Conservation (phyloP, 1,284 basidiomycete species). For the Peniophora sp. region DNA sequence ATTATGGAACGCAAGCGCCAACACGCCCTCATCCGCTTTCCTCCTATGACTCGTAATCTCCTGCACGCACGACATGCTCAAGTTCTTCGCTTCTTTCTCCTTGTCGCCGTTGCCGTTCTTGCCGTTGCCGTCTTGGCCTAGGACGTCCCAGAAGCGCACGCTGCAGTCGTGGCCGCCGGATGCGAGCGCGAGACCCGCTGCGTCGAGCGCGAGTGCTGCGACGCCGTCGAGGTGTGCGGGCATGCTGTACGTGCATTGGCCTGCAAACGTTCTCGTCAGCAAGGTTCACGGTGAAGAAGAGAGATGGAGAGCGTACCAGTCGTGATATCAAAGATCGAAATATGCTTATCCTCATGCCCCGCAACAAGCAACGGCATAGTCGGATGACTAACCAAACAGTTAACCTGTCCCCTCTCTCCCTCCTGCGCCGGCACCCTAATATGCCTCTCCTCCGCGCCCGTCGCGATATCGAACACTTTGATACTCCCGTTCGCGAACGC, state of each 20-base stretch:
- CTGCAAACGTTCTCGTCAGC: slow-evolving; percentile 25
- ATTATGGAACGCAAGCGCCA: slow-evolving; percentile 82
- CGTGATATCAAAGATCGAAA: slow-evolving; percentile 81
- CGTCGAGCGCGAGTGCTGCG: slow-evolving; percentile 85
- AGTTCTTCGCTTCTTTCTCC: no score
- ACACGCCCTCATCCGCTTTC: slow-evolving; percentile 85
- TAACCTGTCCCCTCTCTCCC: slow-evolving; percentile 63
- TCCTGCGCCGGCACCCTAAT: slow-evolving; percentile 58
- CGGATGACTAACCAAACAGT: slow-evolving; percentile 86
- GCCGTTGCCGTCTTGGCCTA: slow-evolving; percentile 29
- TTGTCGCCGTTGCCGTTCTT: no score
- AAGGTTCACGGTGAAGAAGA: slow-evolving; percentile 7
- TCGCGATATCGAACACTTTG: slow-evolving; percentile 86
- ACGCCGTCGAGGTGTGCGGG: slow-evolving; percentile 88
- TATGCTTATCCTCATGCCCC: slow-evolving; percentile 91
- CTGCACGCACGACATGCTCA: slow-evolving; percentile 71
- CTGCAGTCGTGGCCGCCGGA: slow-evolving; percentile 93
- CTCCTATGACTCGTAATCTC: slow-evolving; percentile 85
- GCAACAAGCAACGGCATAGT: slow-evolving; percentile 84
- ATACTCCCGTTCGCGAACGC: slow-evolving; percentile 88
- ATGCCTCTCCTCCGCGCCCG: slow-evolving; percentile 69
- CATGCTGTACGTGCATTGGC: slow-evolving; percentile 84
- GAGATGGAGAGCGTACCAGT: slow-evolving; percentile 48
- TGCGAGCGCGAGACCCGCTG: slow-evolving; percentile 79
- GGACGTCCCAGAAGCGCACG: slow-evolving; percentile 90